Percentiles rank a stretch among this genome's conserved stretches.
Conservation (phyloP, 2,329 filamentous ascomycete genomes). For the Furcasterigmium furcatum region DNA sequence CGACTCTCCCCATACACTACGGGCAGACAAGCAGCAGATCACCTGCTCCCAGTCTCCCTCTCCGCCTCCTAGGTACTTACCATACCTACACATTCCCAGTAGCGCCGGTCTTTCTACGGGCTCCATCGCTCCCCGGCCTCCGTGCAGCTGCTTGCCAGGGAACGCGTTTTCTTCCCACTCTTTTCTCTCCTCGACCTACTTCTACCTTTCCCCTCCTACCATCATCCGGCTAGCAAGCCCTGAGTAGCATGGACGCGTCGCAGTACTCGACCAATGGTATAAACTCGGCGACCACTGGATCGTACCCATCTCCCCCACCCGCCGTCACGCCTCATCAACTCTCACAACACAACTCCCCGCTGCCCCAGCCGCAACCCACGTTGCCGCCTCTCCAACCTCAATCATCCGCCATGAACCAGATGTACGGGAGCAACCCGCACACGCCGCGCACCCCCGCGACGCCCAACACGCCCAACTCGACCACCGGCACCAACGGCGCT, state of each 20-base stretch:
- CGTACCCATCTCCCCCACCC: conserved; percentile 46
- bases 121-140: conserved; percentile 10
- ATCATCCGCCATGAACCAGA: conserved; percentile 43
- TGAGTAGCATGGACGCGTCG: conserved; percentile 49
- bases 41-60: not conserved
- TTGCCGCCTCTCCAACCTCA: conserved; percentile 53
- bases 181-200: conserved; percentile 8
- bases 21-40: too few species aligned
- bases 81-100: not conserved
- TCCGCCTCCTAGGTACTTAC: not conserved
- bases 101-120: conserved; percentile 4
- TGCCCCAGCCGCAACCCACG: conserved; percentile 47
- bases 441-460: conserved; percentile 62
- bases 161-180: conserved; percentile 5
- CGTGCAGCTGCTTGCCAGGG: not conserved
- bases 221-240: not conserved
- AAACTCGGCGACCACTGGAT: conserved; percentile 45
- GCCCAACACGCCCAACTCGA: conserved; percentile 56
- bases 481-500: conserved; percentile 58
- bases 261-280: conserved; percentile 54
- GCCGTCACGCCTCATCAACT: conserved; percentile 50
- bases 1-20: too few species aligned
- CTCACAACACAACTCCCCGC: conserved; percentile 29
- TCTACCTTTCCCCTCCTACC: not conserved
- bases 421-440: conserved; percentile 58